These are phyloP conservation scores for Yamadazyma siamensis DNA, from an alignment of 1,139 yeast genomes.

Conservation along the genomic window DNA sequence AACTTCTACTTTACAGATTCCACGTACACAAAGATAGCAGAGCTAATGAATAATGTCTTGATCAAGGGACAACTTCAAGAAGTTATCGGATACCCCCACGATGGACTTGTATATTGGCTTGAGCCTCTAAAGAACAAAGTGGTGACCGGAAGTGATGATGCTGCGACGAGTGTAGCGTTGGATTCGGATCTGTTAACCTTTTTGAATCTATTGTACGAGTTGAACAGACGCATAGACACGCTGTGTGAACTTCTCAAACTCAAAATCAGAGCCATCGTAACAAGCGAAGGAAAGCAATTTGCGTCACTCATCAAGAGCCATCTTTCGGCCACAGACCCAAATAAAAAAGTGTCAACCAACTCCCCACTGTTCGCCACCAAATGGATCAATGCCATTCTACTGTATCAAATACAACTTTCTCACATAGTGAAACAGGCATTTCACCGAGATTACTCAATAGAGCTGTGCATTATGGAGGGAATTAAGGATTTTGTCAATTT, in stretches of 20 bases:
- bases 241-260: slow-evolving; percentile 48
- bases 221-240: slow-evolving; percentile 54
- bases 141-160: slow-evolving; percentile 1
- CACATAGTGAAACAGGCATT: slow-evolving; percentile 47
- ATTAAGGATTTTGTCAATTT: slow-evolving; percentile 61
- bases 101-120: slow-evolving; percentile 13
- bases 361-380: slow-evolving; percentile 49
- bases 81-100: slow-evolving; percentile 9
- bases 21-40: slow-evolving; percentile 52
- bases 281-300: slow-evolving; percentile 33
- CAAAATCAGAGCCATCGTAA: slow-evolving; percentile 48
- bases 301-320: slow-evolving; percentile 26
- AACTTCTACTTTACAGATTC: slow-evolving; percentile 51
- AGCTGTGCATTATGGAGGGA: slow-evolving; percentile 57
- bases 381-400: slow-evolving; percentile 67
- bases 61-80: slow-evolving; percentile 56
- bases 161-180: neutral
- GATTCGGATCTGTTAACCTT: slow-evolving; percentile 16
- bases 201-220: slow-evolving; percentile 45
- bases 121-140: slow-evolving; percentile 8
- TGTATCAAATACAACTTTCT: slow-evolving; percentile 52
- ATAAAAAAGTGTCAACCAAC: slow-evolving; percentile 5
- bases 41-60: slow-evolving; percentile 59
- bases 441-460: slow-evolving; percentile 45
- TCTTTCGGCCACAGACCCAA: slow-evolving; percentile 10